A percentile compares a stretch with the other conserved stretches of the same genome.
These are phyloP conservation scores for Fusarium albidum DNA, from an alignment of 2,329 filamentous ascomycete genomes.

Conservation along the genomic window DNA sequence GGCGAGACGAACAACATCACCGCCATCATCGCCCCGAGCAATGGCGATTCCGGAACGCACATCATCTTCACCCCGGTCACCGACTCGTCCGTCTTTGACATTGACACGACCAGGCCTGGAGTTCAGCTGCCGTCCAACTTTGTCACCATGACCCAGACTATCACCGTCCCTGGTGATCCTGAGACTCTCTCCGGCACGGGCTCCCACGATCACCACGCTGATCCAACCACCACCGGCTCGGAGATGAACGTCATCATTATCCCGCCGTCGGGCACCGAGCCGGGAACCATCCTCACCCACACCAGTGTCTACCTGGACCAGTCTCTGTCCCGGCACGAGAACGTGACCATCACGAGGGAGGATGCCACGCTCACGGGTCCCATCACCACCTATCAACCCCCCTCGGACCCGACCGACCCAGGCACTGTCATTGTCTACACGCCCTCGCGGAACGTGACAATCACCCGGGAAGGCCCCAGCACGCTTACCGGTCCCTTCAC, in stretches of 20 bases:
- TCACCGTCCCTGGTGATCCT: conserved; percentile 30
- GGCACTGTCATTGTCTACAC: conserved; percentile 26
- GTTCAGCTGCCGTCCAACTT: conserved; percentile 7
- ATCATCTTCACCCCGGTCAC: conserved; percentile 21
- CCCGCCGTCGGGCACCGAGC: conserved; percentile 29
- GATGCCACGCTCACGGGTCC: conserved; percentile 18
- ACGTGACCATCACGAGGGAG: conserved; percentile 24
- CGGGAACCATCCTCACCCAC: conserved; percentile 25
- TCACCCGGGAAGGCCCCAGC: conserved; percentile 19
- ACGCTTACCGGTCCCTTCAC: conserved; percentile 22
- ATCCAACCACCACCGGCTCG: conserved; percentile 17
- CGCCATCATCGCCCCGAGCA: conserved; percentile 17
- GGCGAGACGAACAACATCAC: conserved; percentile 27
- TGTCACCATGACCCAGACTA: conserved; percentile 20
- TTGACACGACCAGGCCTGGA: background rate
- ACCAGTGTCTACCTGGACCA: conserved; percentile 33
- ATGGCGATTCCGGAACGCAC: conserved; percentile 20
- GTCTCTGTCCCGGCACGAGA: conserved; percentile 19
- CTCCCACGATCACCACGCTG: background rate
- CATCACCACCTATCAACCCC: conserved; percentile 23
- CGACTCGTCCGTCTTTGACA: background rate
- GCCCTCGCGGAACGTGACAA: conserved; percentile 24
- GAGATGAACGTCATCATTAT: conserved; percentile 32
- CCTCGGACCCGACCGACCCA: conserved; percentile 18
- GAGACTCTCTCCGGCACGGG: conserved; percentile 11